A percentile compares a stretch with the other conserved stretches of the same genome.
Conservation (phyloP, 2,329 filamentous ascomycete genomes). For the Cytospora piceae region DNA sequence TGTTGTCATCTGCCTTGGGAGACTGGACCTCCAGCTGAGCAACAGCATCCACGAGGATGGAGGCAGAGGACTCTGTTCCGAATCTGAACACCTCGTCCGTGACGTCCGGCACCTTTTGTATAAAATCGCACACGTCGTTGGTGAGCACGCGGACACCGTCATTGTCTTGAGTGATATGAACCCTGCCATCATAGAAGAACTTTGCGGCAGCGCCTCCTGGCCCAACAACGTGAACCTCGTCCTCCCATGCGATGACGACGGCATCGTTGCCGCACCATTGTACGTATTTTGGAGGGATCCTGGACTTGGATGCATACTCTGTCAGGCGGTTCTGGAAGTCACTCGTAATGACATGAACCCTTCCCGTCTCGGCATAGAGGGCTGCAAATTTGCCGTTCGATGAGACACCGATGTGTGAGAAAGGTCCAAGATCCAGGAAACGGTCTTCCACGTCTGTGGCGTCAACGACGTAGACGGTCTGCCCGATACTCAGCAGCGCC, state of each 20-base stretch:
- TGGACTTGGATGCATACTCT: constrained; percentile 87
- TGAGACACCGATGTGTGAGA: constrained; percentile 86
- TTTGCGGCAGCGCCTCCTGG: constrained; percentile 75
- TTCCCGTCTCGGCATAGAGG: constrained; percentile 83
- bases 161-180: constrained; percentile 80
- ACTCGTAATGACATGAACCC: constrained; percentile 89
- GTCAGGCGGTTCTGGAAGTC: constrained; percentile 93
- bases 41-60: constrained; percentile 90
- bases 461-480: constrained; percentile 86
- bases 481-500: constrained; percentile 80
- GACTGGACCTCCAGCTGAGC: constrained; percentile 91
- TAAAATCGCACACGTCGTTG: constrained; percentile 93
- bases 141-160: constrained; percentile 91
- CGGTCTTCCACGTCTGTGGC: constrained; percentile 89
- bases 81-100: constrained; percentile 88
- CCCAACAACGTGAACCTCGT: constrained; percentile 93
- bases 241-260: constrained; percentile 93
- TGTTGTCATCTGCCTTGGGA: constrained; percentile 96
- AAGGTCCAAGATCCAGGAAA: constrained; percentile 87
- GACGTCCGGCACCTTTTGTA: constrained; percentile 89
- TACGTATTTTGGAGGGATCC: constrained; percentile 82
- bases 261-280: constrained; percentile 98
- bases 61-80: constrained; percentile 84
- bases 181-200: constrained; percentile 88
- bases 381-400: constrained; percentile 88